Evolutionary conservation across 768 basidiomycete species (phyloP), one percentile per base, ranked within the genome.

Genomic region (Neoboletus magnificus): DNA sequence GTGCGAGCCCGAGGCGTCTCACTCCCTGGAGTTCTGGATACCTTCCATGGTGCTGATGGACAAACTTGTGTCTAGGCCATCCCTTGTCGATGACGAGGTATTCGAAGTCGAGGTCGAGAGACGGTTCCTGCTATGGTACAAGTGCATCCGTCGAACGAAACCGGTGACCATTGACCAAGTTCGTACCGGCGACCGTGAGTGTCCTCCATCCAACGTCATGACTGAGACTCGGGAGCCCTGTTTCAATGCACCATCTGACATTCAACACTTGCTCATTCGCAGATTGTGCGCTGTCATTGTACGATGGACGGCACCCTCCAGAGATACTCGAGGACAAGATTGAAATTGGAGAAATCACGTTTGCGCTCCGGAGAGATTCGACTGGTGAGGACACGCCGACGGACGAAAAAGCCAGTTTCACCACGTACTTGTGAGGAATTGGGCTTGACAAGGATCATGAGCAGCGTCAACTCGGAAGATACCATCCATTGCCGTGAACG

Each of bases 101-200:
- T 63, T 67, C 48, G 61, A 68, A 10, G 54, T 67, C 40, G 42
- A 63, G 29, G 23, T 67, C 13, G 59, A 67, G 54, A 49, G 57
- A 32, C 57, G 59, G 36, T 67, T 57, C 25, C n/a, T 66, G 20
- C 35, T 66, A 0, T 8, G 57, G 33, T 67, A 66, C 59, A 61
- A 48, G 52, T 68, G 66, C 25, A 63, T 67, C 37, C 64, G 66
- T 51, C 66, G 67, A 42, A 68, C 66, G 45, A 54, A 54, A 11
- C 59, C 45, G 18, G 47, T 46, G 39, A 50, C 57, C 16, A 44
- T 67, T 22, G 66, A 66, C 33, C 66, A 67, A 62, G 39, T 66
- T 4, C 65, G 65, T 12, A 65, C 63, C 7, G 65, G 55, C 20
- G 11, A 59, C 22, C 37, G 65, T 66, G 54, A 49, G 64, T 52